These are phyloP conservation scores for Aspergillus pseudoterreus DNA, from an alignment of 2,329 filamentous ascomycete species.

Conservation along the genomic window DNA sequence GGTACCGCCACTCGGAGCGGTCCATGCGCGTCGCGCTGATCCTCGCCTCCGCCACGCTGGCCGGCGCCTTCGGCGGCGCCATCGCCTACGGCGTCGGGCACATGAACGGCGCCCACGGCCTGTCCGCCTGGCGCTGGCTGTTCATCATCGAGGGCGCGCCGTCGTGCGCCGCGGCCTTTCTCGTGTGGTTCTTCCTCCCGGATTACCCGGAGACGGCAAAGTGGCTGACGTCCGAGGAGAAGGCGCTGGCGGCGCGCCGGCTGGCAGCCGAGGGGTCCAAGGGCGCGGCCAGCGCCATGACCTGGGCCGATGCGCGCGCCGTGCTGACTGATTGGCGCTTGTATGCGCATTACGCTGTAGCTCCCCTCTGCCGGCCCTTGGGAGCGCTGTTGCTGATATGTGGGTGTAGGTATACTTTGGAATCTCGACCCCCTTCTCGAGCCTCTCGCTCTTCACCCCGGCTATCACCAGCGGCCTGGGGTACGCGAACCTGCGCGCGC, in stretches of 20 bases:
- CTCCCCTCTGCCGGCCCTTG: not conserved
- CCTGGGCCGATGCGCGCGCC: slow-evolving; percentile 45
- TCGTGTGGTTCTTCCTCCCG: slow-evolving; percentile 46
- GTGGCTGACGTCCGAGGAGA: slow-evolving; percentile 46
- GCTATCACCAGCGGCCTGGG: slow-evolving; percentile 60
- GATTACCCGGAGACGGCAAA: slow-evolving; percentile 48
- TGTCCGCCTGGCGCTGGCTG: slow-evolving; percentile 47
- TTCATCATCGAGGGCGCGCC: slow-evolving; percentile 45
- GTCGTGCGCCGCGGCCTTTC: slow-evolving; percentile 33
- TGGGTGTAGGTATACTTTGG: slow-evolving; percentile 46
- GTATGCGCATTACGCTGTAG: slow-evolving; percentile 51
- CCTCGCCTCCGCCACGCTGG: slow-evolving; percentile 54
- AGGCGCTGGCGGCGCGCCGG: slow-evolving; percentile 38
- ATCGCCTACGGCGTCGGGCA: slow-evolving; percentile 52
- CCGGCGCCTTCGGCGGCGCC: slow-evolving; percentile 52
- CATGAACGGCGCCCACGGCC: slow-evolving; percentile 27
- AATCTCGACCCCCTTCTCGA: slow-evolving; percentile 55
- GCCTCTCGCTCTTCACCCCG: slow-evolving; percentile 59
- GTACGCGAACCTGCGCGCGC: slow-evolving; percentile 55
- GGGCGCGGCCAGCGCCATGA: slow-evolving; percentile 40
- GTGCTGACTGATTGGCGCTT: slow-evolving; percentile 50
- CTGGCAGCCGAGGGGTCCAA: slow-evolving; percentile 41
- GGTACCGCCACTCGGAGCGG: slow-evolving; percentile 55
- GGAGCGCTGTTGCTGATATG: slow-evolving; percentile 2
- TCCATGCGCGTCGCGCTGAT: slow-evolving; percentile 56